A percentile compares a stretch with the other conserved stretches of the same genome.
Evolutionary conservation across 129 eudicot species (phyloP).

Genomic region (Artemisia annua): DNA sequence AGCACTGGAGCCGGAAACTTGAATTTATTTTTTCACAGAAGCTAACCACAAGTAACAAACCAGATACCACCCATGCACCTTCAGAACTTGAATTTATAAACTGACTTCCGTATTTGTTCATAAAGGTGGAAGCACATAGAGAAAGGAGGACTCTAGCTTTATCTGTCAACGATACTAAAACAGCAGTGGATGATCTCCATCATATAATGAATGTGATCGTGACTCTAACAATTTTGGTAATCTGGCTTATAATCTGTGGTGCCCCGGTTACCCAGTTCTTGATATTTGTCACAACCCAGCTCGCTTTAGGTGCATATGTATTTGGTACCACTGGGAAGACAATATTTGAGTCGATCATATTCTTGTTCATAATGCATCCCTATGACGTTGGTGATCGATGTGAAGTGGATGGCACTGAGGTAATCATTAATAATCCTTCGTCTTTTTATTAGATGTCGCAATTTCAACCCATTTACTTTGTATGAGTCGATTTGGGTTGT

Average conservation of each 20-base stretch:
- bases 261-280: conserved; percentile 13
- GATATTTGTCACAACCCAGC: conserved; percentile 22
- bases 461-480: background rate
- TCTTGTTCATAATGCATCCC: conserved; percentile 18
- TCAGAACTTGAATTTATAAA: too few species aligned
- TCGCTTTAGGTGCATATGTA: conserved; percentile 5
- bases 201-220: conserved; percentile 15
- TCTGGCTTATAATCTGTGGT: conserved; percentile 17
- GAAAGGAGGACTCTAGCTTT: conserved; percentile 24
- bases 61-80: too few species aligned
- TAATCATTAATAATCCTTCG: background rate
- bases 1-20: too few species aligned
- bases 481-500: background rate
- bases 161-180: conserved; percentile 20
- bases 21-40: too few species aligned
- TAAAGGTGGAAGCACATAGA: conserved; percentile 13
- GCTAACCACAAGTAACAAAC: too few species aligned
- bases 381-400: conserved; percentile 24
- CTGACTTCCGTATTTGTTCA: too few species aligned
- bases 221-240: background rate
- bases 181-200: conserved; percentile 26
- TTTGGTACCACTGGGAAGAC: conserved; percentile 16
- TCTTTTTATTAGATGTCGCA: too few species aligned
- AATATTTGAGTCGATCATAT: conserved; percentile 7
- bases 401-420: conserved; percentile 25